A percentile compares a stretch with the other conserved stretches of the same genome.
These are phyloP conservation scores for Podospora pseudoanserina DNA, from an alignment of 495 filamentous ascomycete genomes.

Conservation along the genomic window DNA sequence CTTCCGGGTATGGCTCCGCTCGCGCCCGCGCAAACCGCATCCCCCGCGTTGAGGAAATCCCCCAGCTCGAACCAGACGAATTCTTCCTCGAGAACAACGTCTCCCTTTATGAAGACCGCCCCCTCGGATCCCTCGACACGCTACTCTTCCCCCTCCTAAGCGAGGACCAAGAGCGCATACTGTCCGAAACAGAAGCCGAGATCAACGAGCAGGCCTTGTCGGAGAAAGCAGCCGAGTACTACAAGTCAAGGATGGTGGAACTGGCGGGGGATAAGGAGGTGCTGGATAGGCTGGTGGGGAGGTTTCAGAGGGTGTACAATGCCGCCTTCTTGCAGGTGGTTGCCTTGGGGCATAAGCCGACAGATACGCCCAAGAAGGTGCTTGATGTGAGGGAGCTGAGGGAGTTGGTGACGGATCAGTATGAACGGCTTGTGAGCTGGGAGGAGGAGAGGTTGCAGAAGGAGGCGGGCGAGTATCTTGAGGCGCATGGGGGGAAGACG, in stretches of 20 bases:
- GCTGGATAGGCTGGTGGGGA: constrained; percentile 7
- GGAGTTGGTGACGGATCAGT: constrained; percentile 19
- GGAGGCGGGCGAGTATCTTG: constrained; percentile 18
- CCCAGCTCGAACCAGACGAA: constrained; percentile 41
- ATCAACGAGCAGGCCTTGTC: constrained; percentile 11
- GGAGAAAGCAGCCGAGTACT: neutral
- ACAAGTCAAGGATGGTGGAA: neutral
- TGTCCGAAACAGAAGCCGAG: constrained; percentile 9
- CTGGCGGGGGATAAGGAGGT: neutral
- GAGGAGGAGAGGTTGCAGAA: constrained; percentile 9
- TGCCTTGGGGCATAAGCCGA: constrained; percentile 12
- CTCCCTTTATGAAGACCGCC: constrained; percentile 27
- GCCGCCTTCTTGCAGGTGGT: constrained; percentile 20
- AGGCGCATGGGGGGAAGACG: neutral
- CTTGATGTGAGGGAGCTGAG: constrained; percentile 17
- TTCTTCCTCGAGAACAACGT: constrained; percentile 40
- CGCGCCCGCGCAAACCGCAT: constrained; percentile 37
- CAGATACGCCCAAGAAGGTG: neutral
- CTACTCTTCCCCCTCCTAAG: constrained; percentile 16
- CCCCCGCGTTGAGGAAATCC: constrained; percentile 38
- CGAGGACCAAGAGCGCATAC: constrained; percentile 14
- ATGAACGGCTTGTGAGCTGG: neutral
- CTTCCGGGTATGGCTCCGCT: constrained; percentile 33
- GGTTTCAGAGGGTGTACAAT: constrained; percentile 9
- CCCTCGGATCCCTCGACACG: constrained; percentile 15